phyloP scores from a whole-genome alignment of 2,329 filamentous ascomycete species.

The Ascochyta fabae region DNA sequence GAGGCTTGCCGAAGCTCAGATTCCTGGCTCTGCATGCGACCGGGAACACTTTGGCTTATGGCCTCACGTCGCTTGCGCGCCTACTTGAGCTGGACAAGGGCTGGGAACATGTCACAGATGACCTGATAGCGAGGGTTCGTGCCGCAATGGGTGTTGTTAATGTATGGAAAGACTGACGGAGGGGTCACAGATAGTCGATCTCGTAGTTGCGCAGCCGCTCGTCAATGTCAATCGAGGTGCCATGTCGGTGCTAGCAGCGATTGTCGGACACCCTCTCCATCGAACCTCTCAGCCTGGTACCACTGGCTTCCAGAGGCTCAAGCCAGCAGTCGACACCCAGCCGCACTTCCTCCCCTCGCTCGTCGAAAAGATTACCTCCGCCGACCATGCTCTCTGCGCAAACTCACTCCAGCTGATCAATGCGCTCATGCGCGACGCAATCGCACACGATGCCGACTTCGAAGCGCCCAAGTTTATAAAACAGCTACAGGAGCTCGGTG shows the following conservation, averaged over 20 bases:
- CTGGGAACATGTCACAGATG: conserved; percentile 85
- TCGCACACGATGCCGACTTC: conserved; percentile 75
- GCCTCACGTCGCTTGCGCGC: conserved; percentile 84
- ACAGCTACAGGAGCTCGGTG: conserved; percentile 85
- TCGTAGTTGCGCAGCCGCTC: conserved; percentile 92
- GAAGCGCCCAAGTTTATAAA: conserved; percentile 98
- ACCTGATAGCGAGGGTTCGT: conserved; percentile 70
- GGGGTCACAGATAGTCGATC: conserved; percentile 72
- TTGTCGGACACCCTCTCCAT: conserved; percentile 82
- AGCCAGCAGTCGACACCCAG: conserved; percentile 88
- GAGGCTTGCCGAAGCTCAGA: conserved; percentile 80
- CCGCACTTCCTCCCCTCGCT: conserved; percentile 95
- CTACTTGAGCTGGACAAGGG: conserved; percentile 96
- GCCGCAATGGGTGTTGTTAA: conserved; percentile 2
- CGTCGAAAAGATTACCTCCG: conserved; percentile 87
- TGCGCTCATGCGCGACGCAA: conserved; percentile 88
- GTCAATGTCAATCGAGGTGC: conserved; percentile 97
- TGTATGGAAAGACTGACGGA: conserved; percentile 12
- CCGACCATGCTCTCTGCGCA: conserved; percentile 93
- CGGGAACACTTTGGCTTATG: conserved; percentile 95
- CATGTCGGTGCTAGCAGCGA: conserved; percentile 93
- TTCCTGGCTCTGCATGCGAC: conserved; percentile 82
- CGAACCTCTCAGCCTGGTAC: conserved; percentile 62
- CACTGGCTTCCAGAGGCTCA: conserved; percentile 89
- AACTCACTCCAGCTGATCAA: conserved; percentile 97